Evolutionary conservation across 1,284 basidiomycete species (phyloP), one percentile per base, ranked within the genome.

Genomic region (Pholiota adiposa): DNA sequence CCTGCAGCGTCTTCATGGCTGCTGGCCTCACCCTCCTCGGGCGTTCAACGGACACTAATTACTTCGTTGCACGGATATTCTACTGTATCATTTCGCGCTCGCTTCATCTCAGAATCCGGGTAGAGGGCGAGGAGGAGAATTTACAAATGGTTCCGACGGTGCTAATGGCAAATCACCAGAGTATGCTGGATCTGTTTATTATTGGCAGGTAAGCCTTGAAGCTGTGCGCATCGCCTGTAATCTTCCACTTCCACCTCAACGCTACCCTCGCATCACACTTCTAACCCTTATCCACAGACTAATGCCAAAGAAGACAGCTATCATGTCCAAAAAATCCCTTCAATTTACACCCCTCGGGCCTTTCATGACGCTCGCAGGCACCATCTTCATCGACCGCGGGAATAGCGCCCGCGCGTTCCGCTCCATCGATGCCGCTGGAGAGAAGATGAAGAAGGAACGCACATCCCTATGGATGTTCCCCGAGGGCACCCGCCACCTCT

Each of bases 241-340:
- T n/a, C n/a, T n/a, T n/a, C n/a, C n/a, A n/a, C n/a, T n/a, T n/a
- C n/a, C n/a, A n/a, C n/a, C 25, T 41, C 34, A 14, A 38, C 44
- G 18, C 16, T 16, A 34, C 14, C 38, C 25, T 27, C 43, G 25
- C 29, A 33, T 23, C 54, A 44, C 52, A 41, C 21, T 11, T 46
- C n/a, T 31, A 38, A 43, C 46, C 62, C 52, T 64, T 55, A 65
- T 31, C 44, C 54, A 19, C 60, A 93, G 94, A 63, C 85, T 96
- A 67, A 93, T 98, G 78, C 97, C 96, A 11, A 84, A 83, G 63
- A 83, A 85, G 63, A 85, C 93, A 5, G 85, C 90, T 21, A 97
- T 99, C 71, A 96, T 97, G 88, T 90, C 96, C 18, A 99, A 99
- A 82, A 89, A 92, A 70, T 93, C 96, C 61, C 79, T 99, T 31